Evolutionary conservation across 1,139 yeast genomes (phyloP).

Genomic region (Hyphopichia fennica): DNA sequence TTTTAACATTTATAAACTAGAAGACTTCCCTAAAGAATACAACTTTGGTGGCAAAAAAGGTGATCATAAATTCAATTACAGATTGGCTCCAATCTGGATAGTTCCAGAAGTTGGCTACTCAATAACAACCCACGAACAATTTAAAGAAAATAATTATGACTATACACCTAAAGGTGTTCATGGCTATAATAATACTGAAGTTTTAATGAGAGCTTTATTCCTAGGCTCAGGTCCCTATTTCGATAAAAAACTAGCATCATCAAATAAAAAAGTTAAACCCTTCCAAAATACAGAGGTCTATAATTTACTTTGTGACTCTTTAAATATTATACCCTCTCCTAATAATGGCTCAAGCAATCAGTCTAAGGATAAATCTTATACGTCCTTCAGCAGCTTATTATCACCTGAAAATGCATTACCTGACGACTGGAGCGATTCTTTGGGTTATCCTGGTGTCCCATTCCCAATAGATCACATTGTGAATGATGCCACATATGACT

Average conservation of each 20-base stretch:
- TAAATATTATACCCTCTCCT: conserved; percentile 54
- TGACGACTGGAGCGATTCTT: conserved; percentile 53
- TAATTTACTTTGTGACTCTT: conserved; percentile 68
- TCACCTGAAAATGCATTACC: conserved; percentile 35
- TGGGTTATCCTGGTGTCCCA: conserved; percentile 57
- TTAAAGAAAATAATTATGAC: conserved; percentile 47
- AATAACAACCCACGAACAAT: conserved; percentile 61
- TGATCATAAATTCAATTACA: conserved; percentile 47
- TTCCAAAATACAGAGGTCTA: conserved; percentile 74
- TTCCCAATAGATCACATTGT: conserved; percentile 50
- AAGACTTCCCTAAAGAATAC: conserved; percentile 64
- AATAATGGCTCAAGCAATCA: conserved; percentile 54
- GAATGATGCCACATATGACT: conserved; percentile 54
- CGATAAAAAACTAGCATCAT: conserved; percentile 21
- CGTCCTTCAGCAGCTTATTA: conserved; percentile 10
- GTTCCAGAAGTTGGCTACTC: conserved; percentile 82
- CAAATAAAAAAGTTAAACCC: conserved; percentile 49
- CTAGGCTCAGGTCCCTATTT: conserved; percentile 83
- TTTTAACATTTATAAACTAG: conserved; percentile 51
- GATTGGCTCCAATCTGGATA: conserved; percentile 85
- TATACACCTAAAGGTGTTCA: conserved; percentile 76
- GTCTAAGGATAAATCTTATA: conserved; percentile 12
- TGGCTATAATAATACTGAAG: conserved; percentile 77
- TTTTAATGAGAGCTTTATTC: conserved; percentile 81
- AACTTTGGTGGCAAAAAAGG: conserved; percentile 56